Evolutionary conservation across 257 asterid species (phyloP).

Genomic region (Jaltomata sinuosa): DNA sequence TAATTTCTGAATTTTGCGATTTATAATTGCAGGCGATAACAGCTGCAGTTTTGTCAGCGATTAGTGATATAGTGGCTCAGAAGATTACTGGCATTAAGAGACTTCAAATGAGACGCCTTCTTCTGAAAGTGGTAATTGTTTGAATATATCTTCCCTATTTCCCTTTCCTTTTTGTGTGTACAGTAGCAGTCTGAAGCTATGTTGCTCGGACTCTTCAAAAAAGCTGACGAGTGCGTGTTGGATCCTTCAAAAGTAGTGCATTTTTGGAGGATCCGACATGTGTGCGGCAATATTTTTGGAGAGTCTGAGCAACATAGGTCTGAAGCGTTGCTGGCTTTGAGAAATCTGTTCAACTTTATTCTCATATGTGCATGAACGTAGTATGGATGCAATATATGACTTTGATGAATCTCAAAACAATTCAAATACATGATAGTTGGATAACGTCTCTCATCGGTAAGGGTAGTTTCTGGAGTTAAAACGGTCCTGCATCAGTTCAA

Average conservation of each 20-base stretch:
- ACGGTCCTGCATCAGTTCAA: background rate
- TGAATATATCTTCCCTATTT: background rate
- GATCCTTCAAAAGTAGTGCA: background rate
- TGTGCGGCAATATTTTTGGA: background rate
- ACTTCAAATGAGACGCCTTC: constrained; percentile 75
- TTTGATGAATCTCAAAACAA: background rate
- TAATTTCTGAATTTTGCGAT: background rate
- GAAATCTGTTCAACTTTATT: too few species aligned
- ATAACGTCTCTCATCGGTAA: background rate
- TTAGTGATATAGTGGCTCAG: constrained; percentile 75
- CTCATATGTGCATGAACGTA: background rate
- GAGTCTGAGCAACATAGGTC: background rate
- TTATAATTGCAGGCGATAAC: constrained; percentile 47
- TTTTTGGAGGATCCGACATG: background rate
- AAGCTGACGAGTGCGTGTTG: background rate
- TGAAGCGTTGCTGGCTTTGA: too few species aligned
- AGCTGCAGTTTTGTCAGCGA: constrained; percentile 68
- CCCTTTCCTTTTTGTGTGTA: background rate
- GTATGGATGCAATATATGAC: background rate
- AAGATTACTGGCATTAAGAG: constrained; percentile 76
- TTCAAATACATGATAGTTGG: background rate
- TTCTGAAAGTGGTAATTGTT: constrained; percentile 73
- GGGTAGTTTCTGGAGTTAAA: background rate
- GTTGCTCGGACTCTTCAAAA: background rate
- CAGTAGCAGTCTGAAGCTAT: background rate